Evolutionary conservation across 192 early-diverging fungal genomes (phyloP).

Genomic region (Powellomyces hirtus): DNA sequence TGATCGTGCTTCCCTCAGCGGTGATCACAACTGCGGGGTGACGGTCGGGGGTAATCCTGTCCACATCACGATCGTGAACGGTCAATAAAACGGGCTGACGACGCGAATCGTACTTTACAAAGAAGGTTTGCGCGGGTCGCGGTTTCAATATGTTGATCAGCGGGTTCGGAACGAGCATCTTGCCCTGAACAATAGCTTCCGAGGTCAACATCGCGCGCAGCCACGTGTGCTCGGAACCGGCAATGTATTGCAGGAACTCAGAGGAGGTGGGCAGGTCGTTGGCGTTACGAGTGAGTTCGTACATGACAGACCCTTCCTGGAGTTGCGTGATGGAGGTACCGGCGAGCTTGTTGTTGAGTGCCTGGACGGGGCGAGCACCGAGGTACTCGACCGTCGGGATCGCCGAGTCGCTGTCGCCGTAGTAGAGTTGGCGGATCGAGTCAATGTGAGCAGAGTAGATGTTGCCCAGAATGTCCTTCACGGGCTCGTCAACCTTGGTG

Average conservation of each 20-base stretch:
- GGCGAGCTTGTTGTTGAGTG: constrained; percentile 33
- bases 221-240: constrained; percentile 76
- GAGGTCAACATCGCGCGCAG: constrained; percentile 78
- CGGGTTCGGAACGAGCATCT: constrained; percentile 46
- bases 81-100: constrained; percentile 41
- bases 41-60: constrained; percentile 37
- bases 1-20: constrained; percentile 40
- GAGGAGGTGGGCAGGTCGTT: constrained; percentile 52
- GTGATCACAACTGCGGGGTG: constrained; percentile 46
- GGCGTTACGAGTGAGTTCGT: constrained; percentile 56
- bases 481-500: constrained; percentile 75
- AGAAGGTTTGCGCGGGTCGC: constrained; percentile 43
- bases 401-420: constrained; percentile 54
- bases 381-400: constrained; percentile 84
- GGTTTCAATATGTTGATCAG: constrained; percentile 41
- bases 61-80: constrained; percentile 39
- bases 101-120: constrained; percentile 43
- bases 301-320: constrained; percentile 44
- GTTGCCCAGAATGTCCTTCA: constrained; percentile 81
- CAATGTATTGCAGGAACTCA: constrained; percentile 72
- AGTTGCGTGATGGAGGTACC: constrained; percentile 44
- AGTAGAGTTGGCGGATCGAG: constrained; percentile 68
- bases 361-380: constrained; percentile 44
- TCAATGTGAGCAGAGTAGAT: constrained; percentile 80
- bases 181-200: constrained; percentile 75